A percentile compares a stretch with the other conserved stretches of the same genome.
Evolutionary conservation across 1,284 basidiomycete genomes (phyloP).

Genomic region (Trametes sp.): DNA sequence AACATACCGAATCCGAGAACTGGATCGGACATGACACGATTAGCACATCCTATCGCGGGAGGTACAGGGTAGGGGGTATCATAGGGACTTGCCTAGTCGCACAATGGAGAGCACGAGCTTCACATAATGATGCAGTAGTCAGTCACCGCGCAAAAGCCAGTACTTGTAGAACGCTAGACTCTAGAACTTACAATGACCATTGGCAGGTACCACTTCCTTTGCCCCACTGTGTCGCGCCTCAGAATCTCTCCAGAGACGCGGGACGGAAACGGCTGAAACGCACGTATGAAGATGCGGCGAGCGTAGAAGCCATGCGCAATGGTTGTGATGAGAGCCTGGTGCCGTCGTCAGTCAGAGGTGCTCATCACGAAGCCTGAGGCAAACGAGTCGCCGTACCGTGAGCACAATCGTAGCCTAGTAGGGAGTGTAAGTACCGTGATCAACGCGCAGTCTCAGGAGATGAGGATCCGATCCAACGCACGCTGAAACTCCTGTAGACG

Average conservation of each 20-base stretch:
- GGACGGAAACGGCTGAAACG: not conserved
- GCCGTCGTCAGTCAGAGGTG: not conserved
- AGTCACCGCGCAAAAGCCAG: not conserved
- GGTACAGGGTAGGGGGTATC: no score
- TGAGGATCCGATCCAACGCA: no score
- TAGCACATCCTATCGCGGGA: no score
- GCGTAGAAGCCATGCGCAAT: constrained; percentile 30
- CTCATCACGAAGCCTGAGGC: not conserved
- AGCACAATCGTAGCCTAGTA: constrained; percentile 9
- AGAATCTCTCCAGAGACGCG: not conserved
- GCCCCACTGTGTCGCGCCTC: constrained; percentile 12
- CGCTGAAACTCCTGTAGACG: constrained; percentile 22
- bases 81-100: constrained; percentile 11
- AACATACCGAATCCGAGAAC: not conserved
- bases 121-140: no score
- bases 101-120: constrained; percentile 18
- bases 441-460: no score
- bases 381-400: constrained; percentile 5
- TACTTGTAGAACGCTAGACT: not conserved
- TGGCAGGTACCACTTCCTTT: constrained; percentile 12
- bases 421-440: no score
- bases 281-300: constrained; percentile 22
- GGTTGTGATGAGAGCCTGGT: constrained; percentile 25
- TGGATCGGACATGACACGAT: not conserved
- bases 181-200: constrained; percentile 13